Conservation (phyloP, 352 stramenopile species). For the Phytophthora hibernalis region DNA sequence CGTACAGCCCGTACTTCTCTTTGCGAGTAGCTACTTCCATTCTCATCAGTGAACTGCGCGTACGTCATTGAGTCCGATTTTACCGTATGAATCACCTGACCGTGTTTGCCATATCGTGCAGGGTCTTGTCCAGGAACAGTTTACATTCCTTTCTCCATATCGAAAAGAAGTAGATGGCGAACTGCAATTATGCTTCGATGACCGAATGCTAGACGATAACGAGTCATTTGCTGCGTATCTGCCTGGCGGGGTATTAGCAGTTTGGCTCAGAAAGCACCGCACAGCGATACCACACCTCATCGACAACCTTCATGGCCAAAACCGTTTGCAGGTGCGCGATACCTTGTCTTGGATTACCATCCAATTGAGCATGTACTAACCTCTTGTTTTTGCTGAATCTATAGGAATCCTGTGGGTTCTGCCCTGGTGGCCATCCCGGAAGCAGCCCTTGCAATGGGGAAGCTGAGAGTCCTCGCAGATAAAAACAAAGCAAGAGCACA, state of each 20-base stretch:
- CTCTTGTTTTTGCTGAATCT: background rate
- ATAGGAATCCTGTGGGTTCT: conserved; percentile 73
- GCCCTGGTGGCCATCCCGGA: conserved; percentile 48
- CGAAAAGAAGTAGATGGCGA: conserved; percentile 43
- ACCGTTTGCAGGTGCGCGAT: conserved; percentile 49
- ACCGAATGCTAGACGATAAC: conserved; percentile 48
- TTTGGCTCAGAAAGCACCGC: background rate
- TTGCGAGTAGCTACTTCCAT: conserved; percentile 53
- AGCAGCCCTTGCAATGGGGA: conserved; percentile 31
- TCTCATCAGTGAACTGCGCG: conserved; percentile 55
- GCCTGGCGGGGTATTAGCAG: background rate
- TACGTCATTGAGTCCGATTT: conserved; percentile 14
- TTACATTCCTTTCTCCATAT: conserved; percentile 50
- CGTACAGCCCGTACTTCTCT: conserved; percentile 42
- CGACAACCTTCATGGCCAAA: conserved; percentile 44
- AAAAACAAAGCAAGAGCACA: background rate
- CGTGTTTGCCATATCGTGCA: background rate
- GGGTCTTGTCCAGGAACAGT: conserved; percentile 55
- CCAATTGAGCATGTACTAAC: background rate
- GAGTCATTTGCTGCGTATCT: conserved; percentile 56
- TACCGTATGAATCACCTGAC: background rate
- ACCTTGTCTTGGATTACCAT: background rate
- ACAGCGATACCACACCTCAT: background rate
- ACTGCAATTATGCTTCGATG: conserved; percentile 54
- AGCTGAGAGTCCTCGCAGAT: conserved; percentile 15